Evolutionary conservation across 495 filamentous ascomycete species (phyloP).

Genomic region (Aspergillus asperescens): DNA sequence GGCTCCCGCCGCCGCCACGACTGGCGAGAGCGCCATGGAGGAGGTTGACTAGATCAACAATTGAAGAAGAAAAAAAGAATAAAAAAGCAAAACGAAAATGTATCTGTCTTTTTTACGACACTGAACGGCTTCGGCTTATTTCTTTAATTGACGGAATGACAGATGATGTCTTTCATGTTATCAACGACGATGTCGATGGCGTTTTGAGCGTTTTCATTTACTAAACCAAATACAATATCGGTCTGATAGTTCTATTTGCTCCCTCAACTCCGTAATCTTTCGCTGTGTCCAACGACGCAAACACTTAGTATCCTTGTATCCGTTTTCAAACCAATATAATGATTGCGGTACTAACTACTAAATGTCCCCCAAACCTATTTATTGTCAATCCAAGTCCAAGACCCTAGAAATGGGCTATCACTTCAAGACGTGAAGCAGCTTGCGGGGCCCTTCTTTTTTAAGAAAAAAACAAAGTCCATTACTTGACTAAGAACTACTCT

Average conservation of each 20-base stretch:
- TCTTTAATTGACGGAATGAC: conserved; percentile 14
- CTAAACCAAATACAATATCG: conserved; percentile 15
- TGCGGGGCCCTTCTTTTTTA: no score
- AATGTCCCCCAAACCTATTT: no score
- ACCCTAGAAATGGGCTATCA: no score
- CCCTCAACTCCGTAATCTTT: no score
- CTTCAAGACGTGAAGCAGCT: no score
- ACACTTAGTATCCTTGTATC: no score
- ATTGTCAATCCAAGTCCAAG: no score
- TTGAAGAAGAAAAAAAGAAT: neutral
- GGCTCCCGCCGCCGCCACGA: conserved; percentile 52
- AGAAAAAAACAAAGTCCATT: no score
- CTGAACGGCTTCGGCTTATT: conserved; percentile 10
- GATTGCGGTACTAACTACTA: no score
- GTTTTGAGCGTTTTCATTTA: conserved; percentile 30
- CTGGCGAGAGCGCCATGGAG: conserved; percentile 66
- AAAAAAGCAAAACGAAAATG: conserved; percentile 12
- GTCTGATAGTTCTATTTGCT: conserved; percentile 12
- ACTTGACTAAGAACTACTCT: no score
- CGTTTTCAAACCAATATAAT: no score
- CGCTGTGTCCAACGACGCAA: no score
- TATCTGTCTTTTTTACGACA: conserved; percentile 13
- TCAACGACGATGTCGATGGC: conserved; percentile 24
- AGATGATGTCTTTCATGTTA: conserved; percentile 13
- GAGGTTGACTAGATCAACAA: conserved; percentile 58